Evolutionary conservation across 495 filamentous ascomycete genomes (phyloP).

Genomic region (Xylaria telfairii): DNA sequence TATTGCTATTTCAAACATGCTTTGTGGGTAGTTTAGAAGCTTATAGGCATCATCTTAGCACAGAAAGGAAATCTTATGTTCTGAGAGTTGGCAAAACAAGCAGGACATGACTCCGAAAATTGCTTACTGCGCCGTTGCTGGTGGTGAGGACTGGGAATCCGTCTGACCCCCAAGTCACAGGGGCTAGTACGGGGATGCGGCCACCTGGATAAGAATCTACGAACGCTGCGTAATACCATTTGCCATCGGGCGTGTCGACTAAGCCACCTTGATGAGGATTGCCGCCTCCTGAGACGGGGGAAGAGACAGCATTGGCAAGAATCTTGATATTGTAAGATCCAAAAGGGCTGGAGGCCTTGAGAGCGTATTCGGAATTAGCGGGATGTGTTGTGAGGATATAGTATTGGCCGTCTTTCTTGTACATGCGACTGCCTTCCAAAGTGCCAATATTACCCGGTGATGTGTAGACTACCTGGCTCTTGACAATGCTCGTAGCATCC

Average conservation of each 20-base stretch:
- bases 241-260: constrained; percentile 53
- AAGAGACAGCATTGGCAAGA: constrained; percentile 39
- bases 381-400: constrained; percentile 57
- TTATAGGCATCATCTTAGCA: too few relatives aligned
- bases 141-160: constrained; percentile 54
- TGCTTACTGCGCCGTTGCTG: constrained; percentile 40
- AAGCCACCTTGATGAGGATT: constrained; percentile 60
- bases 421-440: constrained; percentile 61
- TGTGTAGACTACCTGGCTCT: constrained; percentile 47
- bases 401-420: constrained; percentile 57
- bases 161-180: constrained; percentile 53
- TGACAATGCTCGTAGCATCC: constrained; percentile 49
- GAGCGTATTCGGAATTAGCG: constrained; percentile 49
- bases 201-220: constrained; percentile 58
- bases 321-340: constrained; percentile 50
- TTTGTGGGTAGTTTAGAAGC: too few relatives aligned
- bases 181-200: constrained; percentile 62
- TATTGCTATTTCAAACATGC: too few relatives aligned
- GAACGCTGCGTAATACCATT: constrained; percentile 65
- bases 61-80: too few relatives aligned
- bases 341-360: constrained; percentile 48
- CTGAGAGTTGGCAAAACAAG: too few relatives aligned
- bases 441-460: constrained; percentile 35
- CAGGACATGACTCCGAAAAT: too few relatives aligned
- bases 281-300: constrained; percentile 50